Evolutionary conservation across 768 basidiomycete genomes (phyloP), one percentile per base, ranked within the genome.

Genomic region (Leccinellum albellum): DNA sequence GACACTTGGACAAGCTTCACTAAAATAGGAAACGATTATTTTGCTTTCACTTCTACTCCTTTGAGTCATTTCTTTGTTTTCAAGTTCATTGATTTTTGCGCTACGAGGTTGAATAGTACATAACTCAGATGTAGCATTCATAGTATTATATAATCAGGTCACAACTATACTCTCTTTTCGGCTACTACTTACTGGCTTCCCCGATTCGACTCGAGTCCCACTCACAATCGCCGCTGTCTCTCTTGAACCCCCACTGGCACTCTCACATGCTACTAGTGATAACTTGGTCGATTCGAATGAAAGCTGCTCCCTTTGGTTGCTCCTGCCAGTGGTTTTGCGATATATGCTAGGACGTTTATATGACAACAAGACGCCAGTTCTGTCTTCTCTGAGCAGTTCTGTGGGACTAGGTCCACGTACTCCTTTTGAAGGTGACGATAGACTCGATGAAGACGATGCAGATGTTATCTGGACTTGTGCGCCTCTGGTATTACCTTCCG

Each of bases 401-500:
- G 86, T 87, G 40, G 89, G 88, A 62, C 87, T 89, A 32, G 85
- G 83, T 2, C 80, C 80, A 21, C 89, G 80, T 70, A 90, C 90
- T 46, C 82, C 80, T 49, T 76, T 79, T 3, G 75, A 73, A 31
- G 75, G 74, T 10, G 75, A 70, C 31, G 65, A 63, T 35, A 59
- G 52, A 24, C 55, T 52, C 23, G 65, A 64, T 12, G 61, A 56
- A 33, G 67, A 33, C 23, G 67, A 54, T 33, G 55, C 47, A 14
- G 60, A 46, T 4, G 37, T 48, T 31, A 48, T 40, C 29, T 61
- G 51, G 0, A 49, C 50, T 7, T 59, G 59, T 12, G 55, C 32
- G 15, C 61, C 29, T 7, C 51, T 23, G 20, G 24, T 42, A 15
- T 51, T 46, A n/a, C 56, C 50, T 20, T 63, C 64, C 4, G 51